Evolutionary conservation across 2,329 filamentous ascomycete genomes (phyloP), one percentile per base, ranked within the genome.

Genomic region (Colletotrichum sp.): DNA sequence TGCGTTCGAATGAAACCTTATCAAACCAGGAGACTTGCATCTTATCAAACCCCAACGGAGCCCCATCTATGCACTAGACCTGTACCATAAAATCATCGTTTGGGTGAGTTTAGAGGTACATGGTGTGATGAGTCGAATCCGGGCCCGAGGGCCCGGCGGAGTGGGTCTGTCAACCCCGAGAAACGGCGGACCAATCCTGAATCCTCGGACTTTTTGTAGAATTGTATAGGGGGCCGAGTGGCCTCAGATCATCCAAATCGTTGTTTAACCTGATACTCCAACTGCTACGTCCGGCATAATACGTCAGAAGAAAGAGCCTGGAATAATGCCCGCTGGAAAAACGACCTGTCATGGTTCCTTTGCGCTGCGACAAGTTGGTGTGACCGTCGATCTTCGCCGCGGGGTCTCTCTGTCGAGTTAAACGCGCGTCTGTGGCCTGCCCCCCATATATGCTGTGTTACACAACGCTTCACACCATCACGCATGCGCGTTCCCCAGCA

Each of bases 11-110:
- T 7, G 9, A 48, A 48, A 48, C 39, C 3, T 48, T n/a, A 48
- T 48, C 39, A 1, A 48, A n/a, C 7, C 39, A 48, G 6, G 18
- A 48, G 39, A 48, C 18, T n/a, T 48, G 18, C 39, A n/a, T 48
- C 8, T 10, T 2, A n/a, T 4, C 0, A 12, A 48, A 21, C 9
- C 39, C 39, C 18, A n/a, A n/a, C 9, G 5, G 2, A 12, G 2
- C 6, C 9, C 39, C 39, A 48, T 10, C 4, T 7, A 48, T 21
- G 39, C 18, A 48, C 43, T 21, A 52, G n/a, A 52, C 10, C n/a
- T 12, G n/a, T 21, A 52, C n/a, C n/a, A 52, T 52, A 4, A 52
- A 4, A 52, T 13, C n/a, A 13, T 21, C 10, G 6, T 21, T 21
- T 52, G 10, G n/a, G n/a, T 52, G 43, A 48, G 39, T 48, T n/a